Percentiles rank a stretch among this genome's conserved stretches.
phyloP scores from a whole-genome alignment of 108 stramenopile species.

The Nitzschia inconspicua region DNA sequence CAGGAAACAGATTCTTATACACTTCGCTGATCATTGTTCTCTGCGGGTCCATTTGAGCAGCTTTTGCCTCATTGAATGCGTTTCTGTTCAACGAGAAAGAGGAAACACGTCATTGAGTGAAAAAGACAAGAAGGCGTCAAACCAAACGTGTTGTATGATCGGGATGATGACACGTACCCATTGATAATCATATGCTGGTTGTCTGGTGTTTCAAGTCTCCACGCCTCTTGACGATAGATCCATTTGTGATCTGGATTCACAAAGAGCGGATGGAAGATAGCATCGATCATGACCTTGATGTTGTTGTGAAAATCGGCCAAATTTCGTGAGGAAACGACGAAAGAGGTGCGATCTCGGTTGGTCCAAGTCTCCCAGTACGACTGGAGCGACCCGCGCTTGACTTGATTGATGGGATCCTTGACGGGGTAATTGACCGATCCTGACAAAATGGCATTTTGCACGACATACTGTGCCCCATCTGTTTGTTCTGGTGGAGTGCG shows the following conservation, averaged over 20 bases:
- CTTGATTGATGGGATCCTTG: slow-evolving; percentile 92
- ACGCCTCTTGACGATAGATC: slow-evolving; percentile 92
- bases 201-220: slow-evolving; percentile 83
- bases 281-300: slow-evolving; percentile 93
- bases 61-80: slow-evolving; percentile 89
- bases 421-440: slow-evolving; percentile 87
- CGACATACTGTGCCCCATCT: slow-evolving; percentile 90
- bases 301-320: slow-evolving; percentile 78
- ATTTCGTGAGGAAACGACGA: slow-evolving; percentile 83
- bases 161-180: slow-evolving; percentile 69
- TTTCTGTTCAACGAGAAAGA: slow-evolving; percentile 12
- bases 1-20: slow-evolving; percentile 82
- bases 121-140: not conserved
- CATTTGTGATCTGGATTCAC: slow-evolving; percentile 63
- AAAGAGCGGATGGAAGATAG: slow-evolving; percentile 86
- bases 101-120: not conserved
- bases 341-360: slow-evolving; percentile 92
- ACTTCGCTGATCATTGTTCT: slow-evolving; percentile 58
- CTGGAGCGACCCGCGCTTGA: slow-evolving; percentile 87
- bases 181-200: slow-evolving; percentile 46
- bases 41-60: slow-evolving; percentile 86
- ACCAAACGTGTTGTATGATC: not conserved
- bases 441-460: slow-evolving; percentile 90
- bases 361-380: slow-evolving; percentile 94
- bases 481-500: slow-evolving; percentile 78